Evolutionary conservation across 2,329 filamentous ascomycete species (phyloP).

Genomic region (Talaromyces sp.): DNA sequence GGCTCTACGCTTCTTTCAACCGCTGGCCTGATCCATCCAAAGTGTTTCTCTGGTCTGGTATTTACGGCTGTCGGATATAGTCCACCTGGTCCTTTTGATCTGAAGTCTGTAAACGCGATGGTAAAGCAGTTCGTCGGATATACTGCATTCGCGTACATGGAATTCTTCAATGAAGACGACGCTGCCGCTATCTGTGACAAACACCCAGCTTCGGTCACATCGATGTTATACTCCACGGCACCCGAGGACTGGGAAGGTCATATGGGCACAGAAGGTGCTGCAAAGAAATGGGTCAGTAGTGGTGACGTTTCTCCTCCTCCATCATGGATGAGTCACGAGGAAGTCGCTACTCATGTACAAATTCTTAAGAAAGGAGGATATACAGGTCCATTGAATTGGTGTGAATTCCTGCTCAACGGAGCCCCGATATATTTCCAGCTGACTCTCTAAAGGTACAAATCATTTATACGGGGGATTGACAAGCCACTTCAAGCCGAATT

Average conservation of each 20-base stretch:
- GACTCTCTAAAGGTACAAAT: conserved; percentile 8
- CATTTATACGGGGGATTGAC: conserved; percentile 7
- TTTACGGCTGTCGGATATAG: conserved; percentile 9
- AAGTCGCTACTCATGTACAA: conserved; percentile 5
- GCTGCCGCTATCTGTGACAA: conserved; percentile 1
- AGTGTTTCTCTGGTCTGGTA: conserved; percentile 8
- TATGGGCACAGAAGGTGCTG: conserved; percentile 2
- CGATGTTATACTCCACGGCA: conserved; percentile 8
- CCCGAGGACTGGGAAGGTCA: conserved; percentile 6
- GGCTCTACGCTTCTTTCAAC: conserved; percentile 12
- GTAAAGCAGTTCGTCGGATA: conserved; percentile 5
- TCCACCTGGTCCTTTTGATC: neutral
- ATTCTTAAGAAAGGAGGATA: conserved; percentile 13
- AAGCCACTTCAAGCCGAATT: neutral
- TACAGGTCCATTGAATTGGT: conserved; percentile 17
- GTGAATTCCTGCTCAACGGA: neutral
- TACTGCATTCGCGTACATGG: conserved; percentile 3
- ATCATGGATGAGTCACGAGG: conserved; percentile 12
- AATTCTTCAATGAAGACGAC: conserved; percentile 14
- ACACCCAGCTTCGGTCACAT: conserved; percentile 3
- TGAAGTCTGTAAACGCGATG: conserved; percentile 1
- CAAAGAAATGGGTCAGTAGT: conserved; percentile 9
- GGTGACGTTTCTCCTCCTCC: conserved; percentile 11
- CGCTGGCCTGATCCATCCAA: neutral
- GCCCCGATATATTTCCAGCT: neutral